phyloP scores from a whole-genome alignment of 1,139 yeast genomes.

The Komagataea norvegica region DNA sequence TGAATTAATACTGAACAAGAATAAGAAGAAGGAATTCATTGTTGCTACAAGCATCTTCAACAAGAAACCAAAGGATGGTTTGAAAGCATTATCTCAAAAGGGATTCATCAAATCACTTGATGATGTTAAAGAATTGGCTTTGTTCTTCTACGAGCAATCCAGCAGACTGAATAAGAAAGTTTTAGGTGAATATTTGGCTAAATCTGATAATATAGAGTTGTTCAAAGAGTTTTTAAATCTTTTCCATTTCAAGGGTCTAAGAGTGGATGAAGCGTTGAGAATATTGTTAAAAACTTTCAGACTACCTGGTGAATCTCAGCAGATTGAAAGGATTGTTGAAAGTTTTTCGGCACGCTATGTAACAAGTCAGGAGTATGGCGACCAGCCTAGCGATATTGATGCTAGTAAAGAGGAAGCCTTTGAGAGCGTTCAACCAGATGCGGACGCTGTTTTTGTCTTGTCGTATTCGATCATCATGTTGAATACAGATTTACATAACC shows the following conservation, averaged over 20 bases:
- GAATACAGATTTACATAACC: conserved; percentile 75
- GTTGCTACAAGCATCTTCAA: conserved; percentile 72
- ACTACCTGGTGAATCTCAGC: conserved; percentile 96
- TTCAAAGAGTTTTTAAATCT: conserved; percentile 60
- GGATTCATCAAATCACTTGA: conserved; percentile 57
- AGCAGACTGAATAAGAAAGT: conserved; percentile 81
- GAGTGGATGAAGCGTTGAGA: conserved; percentile 93
- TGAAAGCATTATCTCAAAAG: conserved; percentile 53
- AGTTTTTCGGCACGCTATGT: conserved; percentile 80
- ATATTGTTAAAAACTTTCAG: conserved; percentile 78
- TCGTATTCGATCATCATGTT: conserved; percentile 74
- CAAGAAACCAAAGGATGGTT: conserved; percentile 71
- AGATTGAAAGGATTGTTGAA: conserved; percentile 88
- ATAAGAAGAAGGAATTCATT: conserved; percentile 67
- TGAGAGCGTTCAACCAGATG: conserved; percentile 54
- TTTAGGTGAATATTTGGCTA: conserved; percentile 81
- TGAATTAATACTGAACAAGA: conserved; percentile 37
- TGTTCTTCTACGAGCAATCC: conserved; percentile 71
- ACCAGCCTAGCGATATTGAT: conserved; percentile 25
- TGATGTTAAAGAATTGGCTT: conserved; percentile 60
- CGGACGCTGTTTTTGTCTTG: conserved; percentile 67
- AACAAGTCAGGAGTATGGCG: conserved; percentile 42
- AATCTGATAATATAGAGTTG: conserved; percentile 59
- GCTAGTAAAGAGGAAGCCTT: conserved; percentile 34
- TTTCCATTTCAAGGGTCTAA: conserved; percentile 69